These are phyloP conservation scores for Mortierella sp. DNA, from an alignment of 371 early-diverging fungal genomes.

Conservation along the genomic window DNA sequence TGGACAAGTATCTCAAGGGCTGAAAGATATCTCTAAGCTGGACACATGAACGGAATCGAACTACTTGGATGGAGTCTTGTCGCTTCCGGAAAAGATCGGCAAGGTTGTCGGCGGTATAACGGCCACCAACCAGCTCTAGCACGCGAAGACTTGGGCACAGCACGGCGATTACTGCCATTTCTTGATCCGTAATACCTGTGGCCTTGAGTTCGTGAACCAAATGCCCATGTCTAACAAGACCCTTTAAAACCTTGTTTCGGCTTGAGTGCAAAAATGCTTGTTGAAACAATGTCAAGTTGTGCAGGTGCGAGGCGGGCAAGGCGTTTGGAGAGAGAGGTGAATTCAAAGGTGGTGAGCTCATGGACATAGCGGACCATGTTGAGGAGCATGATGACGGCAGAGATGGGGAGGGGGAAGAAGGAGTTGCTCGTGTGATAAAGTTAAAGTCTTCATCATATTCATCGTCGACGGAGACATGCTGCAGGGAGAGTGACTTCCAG, in stretches of 20 bases:
- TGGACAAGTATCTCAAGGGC: conserved; percentile 25
- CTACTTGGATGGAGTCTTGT: conserved; percentile 26
- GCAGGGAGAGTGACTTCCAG: conserved; percentile 40
- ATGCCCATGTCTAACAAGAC: conserved; percentile 36
- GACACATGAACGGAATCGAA: conserved; percentile 42
- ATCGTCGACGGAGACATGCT: conserved; percentile 32
- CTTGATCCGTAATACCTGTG: conserved; percentile 50
- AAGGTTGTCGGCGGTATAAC: conserved; percentile 40
- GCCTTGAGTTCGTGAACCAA: conserved; percentile 42
- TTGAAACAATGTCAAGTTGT: conserved; percentile 23
- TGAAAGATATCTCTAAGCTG: conserved; percentile 42
- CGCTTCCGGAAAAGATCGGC: conserved; percentile 39
- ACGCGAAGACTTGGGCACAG: conserved; percentile 42
- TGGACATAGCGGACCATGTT: conserved; percentile 23
- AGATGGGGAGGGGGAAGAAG: conserved; percentile 19
- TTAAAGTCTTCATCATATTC: conserved; percentile 34
- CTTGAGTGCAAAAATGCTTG: conserved; percentile 36
- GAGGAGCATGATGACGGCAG: conserved; percentile 44
- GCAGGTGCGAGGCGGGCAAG: not conserved
- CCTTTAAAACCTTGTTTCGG: conserved; percentile 36
- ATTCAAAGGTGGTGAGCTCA: conserved; percentile 5
- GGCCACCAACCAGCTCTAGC: conserved; percentile 49
- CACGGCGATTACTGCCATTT: conserved; percentile 32
- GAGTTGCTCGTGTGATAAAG: conserved; percentile 21
- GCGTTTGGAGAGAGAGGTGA: not conserved